phyloP scores from a whole-genome alignment of 2,329 filamentous ascomycete genomes.

The Pseudogymnoascus sp. region DNA sequence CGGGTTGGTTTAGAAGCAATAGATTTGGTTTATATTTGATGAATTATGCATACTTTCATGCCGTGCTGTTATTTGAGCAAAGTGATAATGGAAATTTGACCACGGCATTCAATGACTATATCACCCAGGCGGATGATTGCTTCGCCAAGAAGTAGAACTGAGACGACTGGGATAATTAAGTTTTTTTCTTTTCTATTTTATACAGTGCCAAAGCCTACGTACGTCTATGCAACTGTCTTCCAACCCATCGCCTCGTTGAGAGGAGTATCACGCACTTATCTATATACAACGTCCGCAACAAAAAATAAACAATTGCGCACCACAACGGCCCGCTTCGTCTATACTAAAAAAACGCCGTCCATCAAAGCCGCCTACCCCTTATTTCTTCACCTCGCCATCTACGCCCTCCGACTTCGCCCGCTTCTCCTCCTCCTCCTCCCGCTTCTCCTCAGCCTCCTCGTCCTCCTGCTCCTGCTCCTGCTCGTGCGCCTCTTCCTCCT shows the following conservation, averaged over 20 bases:
- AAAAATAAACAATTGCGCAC: background rate
- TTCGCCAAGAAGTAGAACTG: background rate
- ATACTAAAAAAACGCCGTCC: background rate
- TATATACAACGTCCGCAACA: slow-evolving; percentile 4
- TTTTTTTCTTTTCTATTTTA: background rate
- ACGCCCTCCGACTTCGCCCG: background rate
- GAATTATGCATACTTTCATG: background rate
- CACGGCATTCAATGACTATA: background rate
- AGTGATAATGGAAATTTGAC: background rate
- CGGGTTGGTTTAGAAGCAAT: background rate
- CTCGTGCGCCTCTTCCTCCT: slow-evolving; percentile 12
- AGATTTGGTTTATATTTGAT: background rate
- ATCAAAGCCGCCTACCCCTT: background rate
- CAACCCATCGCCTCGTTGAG: background rate
- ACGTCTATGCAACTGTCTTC: background rate
- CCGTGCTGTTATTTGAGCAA: background rate
- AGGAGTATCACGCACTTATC: slow-evolving; percentile 4
- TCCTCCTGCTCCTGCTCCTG: slow-evolving; percentile 14
- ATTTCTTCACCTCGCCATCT: background rate
- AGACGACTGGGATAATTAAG: background rate
- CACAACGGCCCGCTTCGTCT: background rate
- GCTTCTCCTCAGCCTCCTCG: background rate
- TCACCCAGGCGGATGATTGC: no score
- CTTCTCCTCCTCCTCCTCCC: background rate
- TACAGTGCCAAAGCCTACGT: background rate